A percentile compares a stretch with the other conserved stretches of the same genome.
These are phyloP conservation scores for Sporobolomyces roseus DNA, from an alignment of 768 basidiomycete genomes.

Conservation along the genomic window DNA sequence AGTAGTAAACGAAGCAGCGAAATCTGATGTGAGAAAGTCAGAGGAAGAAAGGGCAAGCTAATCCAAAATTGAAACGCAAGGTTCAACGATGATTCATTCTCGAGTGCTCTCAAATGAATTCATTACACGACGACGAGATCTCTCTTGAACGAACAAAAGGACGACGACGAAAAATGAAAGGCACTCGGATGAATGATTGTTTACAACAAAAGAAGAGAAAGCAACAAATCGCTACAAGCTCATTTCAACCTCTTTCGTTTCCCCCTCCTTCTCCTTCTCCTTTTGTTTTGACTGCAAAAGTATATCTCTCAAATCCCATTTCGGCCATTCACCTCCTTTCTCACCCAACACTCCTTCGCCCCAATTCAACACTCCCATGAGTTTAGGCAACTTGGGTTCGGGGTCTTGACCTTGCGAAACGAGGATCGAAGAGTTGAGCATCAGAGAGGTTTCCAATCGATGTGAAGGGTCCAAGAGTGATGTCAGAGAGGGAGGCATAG, in stretches of 20 bases:
- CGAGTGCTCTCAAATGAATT: too few species aligned
- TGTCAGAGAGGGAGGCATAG: slow-evolving; percentile 61
- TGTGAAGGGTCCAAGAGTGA: slow-evolving; percentile 80
- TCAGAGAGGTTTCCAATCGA: slow-evolving; percentile 87
- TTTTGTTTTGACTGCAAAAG: background rate
- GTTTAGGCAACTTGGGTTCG: slow-evolving; percentile 78
- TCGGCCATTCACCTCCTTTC: slow-evolving; percentile 30
- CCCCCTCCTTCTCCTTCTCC: slow-evolving; percentile 1
- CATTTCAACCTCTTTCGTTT: background rate
- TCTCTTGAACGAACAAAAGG: background rate
- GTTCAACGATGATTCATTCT: too few species aligned
- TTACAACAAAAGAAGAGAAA: background rate
- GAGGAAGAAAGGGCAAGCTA: background rate
- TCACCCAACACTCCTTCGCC: slow-evolving; percentile 58
- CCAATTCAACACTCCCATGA: slow-evolving; percentile 82
- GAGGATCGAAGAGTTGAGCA: slow-evolving; percentile 92
- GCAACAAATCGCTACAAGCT: background rate
- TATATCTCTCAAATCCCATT: slow-evolving; percentile 27
- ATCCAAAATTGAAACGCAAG: too few species aligned
- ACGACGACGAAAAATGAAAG: too few species aligned
- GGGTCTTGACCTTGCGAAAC: slow-evolving; percentile 86
- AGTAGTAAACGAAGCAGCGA: too few species aligned
- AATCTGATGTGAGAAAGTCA: background rate
- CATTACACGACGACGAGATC: too few species aligned
- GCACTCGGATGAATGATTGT: background rate